Conservation (phyloP, 345 rosid species). For the Pseudoturritis turrita region DNA sequence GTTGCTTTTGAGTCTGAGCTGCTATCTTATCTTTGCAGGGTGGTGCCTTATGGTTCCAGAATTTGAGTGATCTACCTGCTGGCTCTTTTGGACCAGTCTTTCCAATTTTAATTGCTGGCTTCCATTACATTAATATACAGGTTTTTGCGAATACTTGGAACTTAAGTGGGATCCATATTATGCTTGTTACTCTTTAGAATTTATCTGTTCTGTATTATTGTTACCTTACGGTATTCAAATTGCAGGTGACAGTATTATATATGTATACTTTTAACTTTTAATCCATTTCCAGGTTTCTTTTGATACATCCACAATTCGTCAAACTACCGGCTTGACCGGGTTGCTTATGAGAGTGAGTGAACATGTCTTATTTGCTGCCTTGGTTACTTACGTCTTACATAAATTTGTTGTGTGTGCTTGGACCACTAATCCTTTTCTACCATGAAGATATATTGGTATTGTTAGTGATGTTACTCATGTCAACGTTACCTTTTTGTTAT, state of each 20-base stretch:
- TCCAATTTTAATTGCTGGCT: slow-evolving; percentile 61
- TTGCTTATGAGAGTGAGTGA: slow-evolving; percentile 61
- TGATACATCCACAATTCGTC: slow-evolving; percentile 35
- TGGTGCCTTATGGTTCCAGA: slow-evolving; percentile 88
- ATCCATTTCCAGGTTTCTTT: slow-evolving; percentile 53
- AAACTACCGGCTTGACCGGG: slow-evolving; percentile 42
- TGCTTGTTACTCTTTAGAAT: neutral
- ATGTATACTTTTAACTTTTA: neutral
- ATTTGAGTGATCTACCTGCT: slow-evolving; percentile 61
- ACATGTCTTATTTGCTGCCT: neutral
- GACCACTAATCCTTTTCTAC: neutral
- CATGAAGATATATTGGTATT: neutral
- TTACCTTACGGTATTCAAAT: neutral
- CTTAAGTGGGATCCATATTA: neutral
- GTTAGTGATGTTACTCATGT: neutral
- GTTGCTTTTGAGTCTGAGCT: slow-evolving; percentile 6
- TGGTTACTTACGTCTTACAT: neutral
- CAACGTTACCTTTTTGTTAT: neutral
- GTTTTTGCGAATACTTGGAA: slow-evolving; percentile 27
- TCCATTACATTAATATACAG: slow-evolving; percentile 83
- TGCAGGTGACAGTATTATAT: neutral
- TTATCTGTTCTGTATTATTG: neutral
- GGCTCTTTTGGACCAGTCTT: slow-evolving; percentile 63
- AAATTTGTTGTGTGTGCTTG: neutral
- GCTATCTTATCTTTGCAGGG: slow-evolving; percentile 50